Evolutionary conservation across 805 yeast genomes (phyloP).

Genomic region (Metschnikowia koreensis): DNA sequence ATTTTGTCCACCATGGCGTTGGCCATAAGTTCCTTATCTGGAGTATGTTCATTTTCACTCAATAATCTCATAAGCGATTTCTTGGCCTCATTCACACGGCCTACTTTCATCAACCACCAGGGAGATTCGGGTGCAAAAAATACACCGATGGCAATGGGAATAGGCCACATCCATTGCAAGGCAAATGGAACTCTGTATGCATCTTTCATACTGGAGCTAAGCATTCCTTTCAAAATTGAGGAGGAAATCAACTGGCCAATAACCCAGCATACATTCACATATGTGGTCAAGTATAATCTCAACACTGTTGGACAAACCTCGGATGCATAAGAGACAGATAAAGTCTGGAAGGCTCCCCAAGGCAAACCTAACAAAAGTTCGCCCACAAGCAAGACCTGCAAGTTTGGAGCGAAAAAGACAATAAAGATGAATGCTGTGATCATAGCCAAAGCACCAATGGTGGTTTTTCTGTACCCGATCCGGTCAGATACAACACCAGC

Average conservation of each 20-base stretch:
- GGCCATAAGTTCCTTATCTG: constrained; percentile 33
- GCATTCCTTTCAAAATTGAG: constrained; percentile 38
- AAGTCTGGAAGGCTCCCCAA: constrained; percentile 43
- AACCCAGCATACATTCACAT: constrained; percentile 38
- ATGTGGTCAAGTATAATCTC: constrained; percentile 40
- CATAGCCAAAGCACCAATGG: constrained; percentile 27
- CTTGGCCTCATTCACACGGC: constrained; percentile 32
- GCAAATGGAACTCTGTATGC: constrained; percentile 42
- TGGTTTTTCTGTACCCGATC: constrained; percentile 45
- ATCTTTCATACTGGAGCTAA: constrained; percentile 26
- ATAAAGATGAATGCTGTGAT: constrained; percentile 38
- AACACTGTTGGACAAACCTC: constrained; percentile 44
- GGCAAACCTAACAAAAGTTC: constrained; percentile 42
- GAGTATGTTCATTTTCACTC: constrained; percentile 27
- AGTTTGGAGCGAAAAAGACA: constrained; percentile 38
- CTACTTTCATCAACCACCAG: constrained; percentile 44
- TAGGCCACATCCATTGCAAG: constrained; percentile 40
- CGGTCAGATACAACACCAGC: constrained; percentile 46
- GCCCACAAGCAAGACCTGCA: constrained; percentile 39
- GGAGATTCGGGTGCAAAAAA: constrained; percentile 47
- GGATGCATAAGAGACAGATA: constrained; percentile 41
- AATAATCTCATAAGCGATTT: constrained; percentile 25
- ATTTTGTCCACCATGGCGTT: constrained; percentile 45
- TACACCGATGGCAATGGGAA: constrained; percentile 35
- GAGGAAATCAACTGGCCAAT: constrained; percentile 42